phyloP scores from a whole-genome alignment of 1,139 yeast species.

The Blastobotrys serpentis region DNA sequence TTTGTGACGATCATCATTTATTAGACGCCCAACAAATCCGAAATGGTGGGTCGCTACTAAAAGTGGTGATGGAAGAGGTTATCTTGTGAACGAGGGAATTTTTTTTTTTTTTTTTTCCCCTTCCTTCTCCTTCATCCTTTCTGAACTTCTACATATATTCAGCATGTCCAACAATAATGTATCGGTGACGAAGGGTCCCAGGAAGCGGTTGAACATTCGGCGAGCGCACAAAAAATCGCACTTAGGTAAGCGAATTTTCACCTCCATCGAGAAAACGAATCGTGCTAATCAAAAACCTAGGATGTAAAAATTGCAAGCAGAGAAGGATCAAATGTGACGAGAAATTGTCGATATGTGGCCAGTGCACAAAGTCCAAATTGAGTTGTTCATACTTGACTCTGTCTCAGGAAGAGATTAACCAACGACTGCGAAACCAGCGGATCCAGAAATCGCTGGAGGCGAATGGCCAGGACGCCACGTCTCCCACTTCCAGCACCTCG shows the following conservation, averaged over 20 bases:
- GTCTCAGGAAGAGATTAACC: conserved; percentile 29
- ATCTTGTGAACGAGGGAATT: not conserved
- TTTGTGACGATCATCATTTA: too few species aligned
- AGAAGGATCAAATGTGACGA: conserved; percentile 70
- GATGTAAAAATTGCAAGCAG: conserved; percentile 66
- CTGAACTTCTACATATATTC: not conserved
- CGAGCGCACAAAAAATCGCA: conserved; percentile 65
- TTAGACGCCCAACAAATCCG: conserved; percentile 2
- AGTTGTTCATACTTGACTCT: conserved; percentile 33
- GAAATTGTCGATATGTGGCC: conserved; percentile 57
- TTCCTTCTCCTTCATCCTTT: not conserved
- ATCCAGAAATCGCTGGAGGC: not conserved
- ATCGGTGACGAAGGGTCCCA: not conserved
- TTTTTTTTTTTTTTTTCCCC: not conserved
- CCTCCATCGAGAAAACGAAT: too few species aligned
- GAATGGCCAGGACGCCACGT: too few species aligned
- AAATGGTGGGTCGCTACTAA: not conserved
- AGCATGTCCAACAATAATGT: not conserved
- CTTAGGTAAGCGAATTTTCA: conserved; percentile 39
- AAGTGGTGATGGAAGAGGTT: not conserved
- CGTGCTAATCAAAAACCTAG: conserved; percentile 27
- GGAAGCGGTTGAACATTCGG: conserved; percentile 33
- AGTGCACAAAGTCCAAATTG: conserved; percentile 56
- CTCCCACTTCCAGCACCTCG: too few species aligned
- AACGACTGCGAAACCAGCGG: conserved; percentile 13